These are phyloP conservation scores for Auricularia sp. DNA, from an alignment of 768 basidiomycete species.

Conservation along the genomic window DNA sequence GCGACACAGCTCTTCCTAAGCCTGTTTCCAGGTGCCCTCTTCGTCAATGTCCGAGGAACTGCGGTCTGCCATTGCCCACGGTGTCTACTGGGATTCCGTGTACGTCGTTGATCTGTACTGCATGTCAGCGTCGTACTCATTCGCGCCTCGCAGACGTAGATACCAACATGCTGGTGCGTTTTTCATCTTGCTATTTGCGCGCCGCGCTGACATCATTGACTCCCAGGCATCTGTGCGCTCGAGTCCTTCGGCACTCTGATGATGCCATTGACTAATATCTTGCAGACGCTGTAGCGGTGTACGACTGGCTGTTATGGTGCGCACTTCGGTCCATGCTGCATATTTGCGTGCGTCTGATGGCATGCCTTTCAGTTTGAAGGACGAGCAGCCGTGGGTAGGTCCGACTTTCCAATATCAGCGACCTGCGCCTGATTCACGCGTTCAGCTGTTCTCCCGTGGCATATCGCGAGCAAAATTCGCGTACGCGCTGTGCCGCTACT, in stretches of 20 bases:
- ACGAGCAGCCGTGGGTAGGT: background rate
- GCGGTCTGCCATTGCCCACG: too few species aligned
- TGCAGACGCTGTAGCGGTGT: background rate
- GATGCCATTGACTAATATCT: background rate
- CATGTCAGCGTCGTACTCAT: too few species aligned
- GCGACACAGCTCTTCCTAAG: too few species aligned
- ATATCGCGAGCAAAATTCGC: background rate
- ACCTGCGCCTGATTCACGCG: background rate
- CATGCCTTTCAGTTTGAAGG: background rate
- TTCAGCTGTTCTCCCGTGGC: background rate
- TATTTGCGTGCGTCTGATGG: background rate
- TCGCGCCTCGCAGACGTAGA: too few species aligned
- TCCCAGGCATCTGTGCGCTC: background rate
- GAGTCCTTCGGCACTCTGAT: background rate
- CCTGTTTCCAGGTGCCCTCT: too few species aligned
- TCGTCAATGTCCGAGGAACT: too few species aligned
- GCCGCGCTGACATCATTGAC: too few species aligned
- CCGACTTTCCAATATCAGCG: background rate
- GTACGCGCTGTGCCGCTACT: background rate
- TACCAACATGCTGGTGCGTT: too few species aligned
- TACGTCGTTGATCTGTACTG: too few species aligned
- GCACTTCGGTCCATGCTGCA: background rate
- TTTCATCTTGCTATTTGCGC: too few species aligned
- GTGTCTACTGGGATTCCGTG: too few species aligned
- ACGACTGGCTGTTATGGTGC: constrained; percentile 1